Evolutionary conservation across 1,139 yeast species (phyloP).

Genomic region (Zygoascus hellenicus): DNA sequence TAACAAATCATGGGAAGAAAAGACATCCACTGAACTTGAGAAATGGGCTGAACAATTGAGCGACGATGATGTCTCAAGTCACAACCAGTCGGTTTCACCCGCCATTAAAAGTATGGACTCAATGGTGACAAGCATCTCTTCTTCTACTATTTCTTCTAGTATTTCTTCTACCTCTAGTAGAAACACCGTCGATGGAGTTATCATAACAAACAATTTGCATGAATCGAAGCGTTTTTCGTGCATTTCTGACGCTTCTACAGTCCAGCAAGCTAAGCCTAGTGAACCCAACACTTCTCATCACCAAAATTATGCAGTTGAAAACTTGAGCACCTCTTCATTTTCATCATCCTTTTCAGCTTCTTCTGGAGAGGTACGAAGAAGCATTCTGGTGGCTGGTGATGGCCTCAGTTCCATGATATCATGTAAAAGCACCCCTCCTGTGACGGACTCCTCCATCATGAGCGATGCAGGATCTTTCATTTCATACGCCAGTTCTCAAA

Average conservation of each 20-base stretch:
- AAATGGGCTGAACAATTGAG: neutral
- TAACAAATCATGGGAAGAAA: slow-evolving; percentile 3
- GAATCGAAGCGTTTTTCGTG: neutral
- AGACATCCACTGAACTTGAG: neutral
- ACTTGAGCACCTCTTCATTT: neutral
- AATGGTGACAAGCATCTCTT: neutral
- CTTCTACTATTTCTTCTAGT: neutral
- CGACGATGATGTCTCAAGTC: neutral
- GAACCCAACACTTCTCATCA: neutral
- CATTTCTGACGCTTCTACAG: slow-evolving; percentile 5
- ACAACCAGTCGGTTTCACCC: neutral
- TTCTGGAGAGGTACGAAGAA: neutral
- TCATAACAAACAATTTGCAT: neutral
- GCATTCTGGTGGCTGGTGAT: neutral
- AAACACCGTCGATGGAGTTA: neutral
- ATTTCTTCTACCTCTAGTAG: neutral
- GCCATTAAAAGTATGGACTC: neutral
- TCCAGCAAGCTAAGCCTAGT: neutral
- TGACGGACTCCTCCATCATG: neutral
- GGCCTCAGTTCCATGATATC: neutral
- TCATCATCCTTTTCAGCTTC: neutral
- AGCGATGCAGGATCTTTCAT: neutral
- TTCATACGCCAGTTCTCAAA: neutral
- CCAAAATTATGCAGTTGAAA: neutral
- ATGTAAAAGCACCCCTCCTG: neutral